Evolutionary conservation across 2,329 filamentous ascomycete species (phyloP).

Genomic region (Colletotrichum filicis): DNA sequence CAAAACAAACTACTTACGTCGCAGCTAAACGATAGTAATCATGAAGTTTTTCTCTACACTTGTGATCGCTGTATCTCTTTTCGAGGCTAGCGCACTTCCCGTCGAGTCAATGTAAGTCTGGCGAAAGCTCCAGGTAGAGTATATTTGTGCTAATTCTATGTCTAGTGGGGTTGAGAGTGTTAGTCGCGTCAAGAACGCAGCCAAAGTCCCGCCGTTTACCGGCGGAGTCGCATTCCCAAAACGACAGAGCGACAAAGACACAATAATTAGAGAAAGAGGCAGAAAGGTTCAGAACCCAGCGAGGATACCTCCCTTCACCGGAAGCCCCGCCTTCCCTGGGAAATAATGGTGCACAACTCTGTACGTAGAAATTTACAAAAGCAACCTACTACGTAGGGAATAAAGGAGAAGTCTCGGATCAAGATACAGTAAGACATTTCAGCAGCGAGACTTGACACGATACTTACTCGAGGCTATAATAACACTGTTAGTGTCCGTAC

Average conservation of each 20-base stretch:
- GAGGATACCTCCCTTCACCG: neutral
- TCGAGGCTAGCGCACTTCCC: neutral
- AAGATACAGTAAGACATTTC: too few species aligned
- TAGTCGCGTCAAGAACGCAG: neutral
- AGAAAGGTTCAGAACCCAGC: neutral
- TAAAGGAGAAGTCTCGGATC: too few species aligned
- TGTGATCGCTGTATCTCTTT: neutral
- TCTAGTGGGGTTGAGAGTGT: neutral
- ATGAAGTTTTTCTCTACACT: neutral
- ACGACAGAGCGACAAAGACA: neutral
- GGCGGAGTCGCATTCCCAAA: neutral
- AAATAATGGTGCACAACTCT: too few species aligned
- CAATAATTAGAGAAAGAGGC: neutral
- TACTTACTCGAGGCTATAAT: too few species aligned
- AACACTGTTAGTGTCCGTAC: too few species aligned
- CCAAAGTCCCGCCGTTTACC: neutral
- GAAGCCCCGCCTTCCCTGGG: too few species aligned
- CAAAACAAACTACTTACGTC: neutral
- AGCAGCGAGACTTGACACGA: too few species aligned
- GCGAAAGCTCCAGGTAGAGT: neutral
- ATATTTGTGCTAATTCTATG: neutral
- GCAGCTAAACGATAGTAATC: neutral
- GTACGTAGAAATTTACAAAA: too few species aligned
- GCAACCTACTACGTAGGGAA: too few species aligned
- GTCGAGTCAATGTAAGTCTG: neutral